Evolutionary conservation across 495 filamentous ascomycete species (phyloP), one percentile per base, ranked within the genome.

Genomic region (Lindgomyces ingoldianus): DNA sequence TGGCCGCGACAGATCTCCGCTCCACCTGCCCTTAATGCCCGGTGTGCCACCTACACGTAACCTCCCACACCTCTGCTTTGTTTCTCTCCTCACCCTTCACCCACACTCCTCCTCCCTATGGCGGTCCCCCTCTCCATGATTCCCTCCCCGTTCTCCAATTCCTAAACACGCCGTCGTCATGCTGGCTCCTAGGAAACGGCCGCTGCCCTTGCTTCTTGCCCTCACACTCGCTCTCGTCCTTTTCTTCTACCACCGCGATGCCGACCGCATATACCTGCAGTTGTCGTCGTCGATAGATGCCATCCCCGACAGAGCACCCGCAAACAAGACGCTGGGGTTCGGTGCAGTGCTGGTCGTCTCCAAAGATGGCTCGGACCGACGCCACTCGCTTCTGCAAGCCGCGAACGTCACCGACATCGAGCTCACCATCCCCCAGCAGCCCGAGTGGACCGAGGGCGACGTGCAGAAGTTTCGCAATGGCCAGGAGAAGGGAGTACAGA

Each of bases 371-470:
- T 75, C 74, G 14, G 36, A 58, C 9, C 62, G 74, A 3, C 72
- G 67, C 41, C 70, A 70, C 33, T 52, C 60, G 39, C 67, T 75
- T 25, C 45, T 72, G 16, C 56, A 74, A 29, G 74, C 73, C 33
- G 71, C 74, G 39, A 74, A 74, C 57, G 58, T 74, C 46, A 76
- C 74, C 45, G 69, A 69, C 46, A 69, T 76, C 58, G 71, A 70
- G 19, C 67, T 76, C 58, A 71, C 62, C 41, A 76, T 76, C 44
- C 74, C 74, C 11, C 3, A 54, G 4, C 74, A 76, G 56, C 74
- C 74, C n/a, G 33, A 41, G 25, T 76, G 74, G 74, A 71, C 70
- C 4, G 71, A 76, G 16, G 64, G 63, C 25, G 72, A 76, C 30
- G 59, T 73, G 22, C 24, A 53, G 1, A 58, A 45, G 8, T 55